Conservation (phyloP, 2,329 filamentous ascomycete genomes). For the Hypoxylon sp. region DNA sequence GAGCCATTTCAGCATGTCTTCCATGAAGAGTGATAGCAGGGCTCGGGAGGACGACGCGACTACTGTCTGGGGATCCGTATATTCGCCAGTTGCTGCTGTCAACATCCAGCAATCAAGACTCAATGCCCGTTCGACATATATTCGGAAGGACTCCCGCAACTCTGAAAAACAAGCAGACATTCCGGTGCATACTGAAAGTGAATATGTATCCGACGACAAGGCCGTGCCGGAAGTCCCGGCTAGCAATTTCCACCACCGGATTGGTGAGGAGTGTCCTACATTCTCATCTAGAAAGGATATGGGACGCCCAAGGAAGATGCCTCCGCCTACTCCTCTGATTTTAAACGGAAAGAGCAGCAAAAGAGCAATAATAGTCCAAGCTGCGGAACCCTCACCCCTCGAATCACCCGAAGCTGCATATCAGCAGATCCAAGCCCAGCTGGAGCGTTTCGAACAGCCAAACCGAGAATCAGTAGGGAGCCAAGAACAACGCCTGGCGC, state of each 20-base stretch:
- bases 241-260: conserved; percentile 67
- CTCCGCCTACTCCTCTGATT: conserved; percentile 70
- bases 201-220: conserved; percentile 49
- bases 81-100: conserved; percentile 64
- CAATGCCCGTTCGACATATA: conserved; percentile 60
- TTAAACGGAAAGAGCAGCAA: conserved; percentile 61
- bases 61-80: conserved; percentile 66
- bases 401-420: conserved; percentile 67
- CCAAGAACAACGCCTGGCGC: conserved; percentile 61
- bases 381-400: conserved; percentile 66
- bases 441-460: conserved; percentile 64
- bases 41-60: conserved; percentile 60
- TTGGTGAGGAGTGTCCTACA: conserved; percentile 71
- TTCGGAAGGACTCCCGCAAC: conserved; percentile 52
- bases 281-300: conserved; percentile 69
- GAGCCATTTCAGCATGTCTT: conserved; percentile 57
- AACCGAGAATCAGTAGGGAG: conserved; percentile 57
- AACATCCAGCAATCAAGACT: conserved; percentile 61
- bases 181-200: conserved; percentile 42
- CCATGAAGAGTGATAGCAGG: conserved; percentile 56
- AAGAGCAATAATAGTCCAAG: conserved; percentile 61
- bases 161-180: conserved; percentile 52
- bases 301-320: conserved; percentile 65
- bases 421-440: conserved; percentile 66
- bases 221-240: conserved; percentile 36